Evolutionary conservation across 495 filamentous ascomycete genomes (phyloP).

Genomic region (Articulospora tetracladia): DNA sequence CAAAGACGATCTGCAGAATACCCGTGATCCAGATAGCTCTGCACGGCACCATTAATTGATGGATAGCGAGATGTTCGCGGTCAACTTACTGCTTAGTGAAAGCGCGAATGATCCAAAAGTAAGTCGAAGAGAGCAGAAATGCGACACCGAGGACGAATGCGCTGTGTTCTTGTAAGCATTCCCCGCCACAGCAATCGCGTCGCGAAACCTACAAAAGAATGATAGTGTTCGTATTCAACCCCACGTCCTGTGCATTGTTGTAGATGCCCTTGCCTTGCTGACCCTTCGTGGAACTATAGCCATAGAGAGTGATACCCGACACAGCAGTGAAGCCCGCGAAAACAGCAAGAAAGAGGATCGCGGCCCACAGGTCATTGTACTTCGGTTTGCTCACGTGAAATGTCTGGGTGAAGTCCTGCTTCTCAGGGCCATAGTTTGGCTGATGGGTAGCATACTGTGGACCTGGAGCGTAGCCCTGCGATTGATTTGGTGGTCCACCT

Average conservation of each 20-base stretch:
- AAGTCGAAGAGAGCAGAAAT: slow-evolving; percentile 68
- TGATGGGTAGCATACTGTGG: slow-evolving; percentile 5
- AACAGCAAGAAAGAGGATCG: slow-evolving; percentile 68
- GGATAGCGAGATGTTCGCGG: not conserved
- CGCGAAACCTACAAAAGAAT: slow-evolving; percentile 62
- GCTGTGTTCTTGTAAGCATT: slow-evolving; percentile 10
- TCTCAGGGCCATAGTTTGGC: slow-evolving; percentile 26
- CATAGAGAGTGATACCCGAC: slow-evolving; percentile 71
- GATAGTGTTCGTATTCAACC: slow-evolving; percentile 78
- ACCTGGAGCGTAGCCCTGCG: not conserved
- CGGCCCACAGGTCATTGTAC: slow-evolving; percentile 86
- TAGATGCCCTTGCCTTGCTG: slow-evolving; percentile 75
- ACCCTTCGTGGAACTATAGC: slow-evolving; percentile 63
- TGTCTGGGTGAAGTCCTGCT: slow-evolving; percentile 68
- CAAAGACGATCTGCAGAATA: slow-evolving; percentile 63
- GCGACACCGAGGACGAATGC: slow-evolving; percentile 67
- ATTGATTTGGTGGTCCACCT: not conserved
- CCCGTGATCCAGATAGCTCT: slow-evolving; percentile 81
- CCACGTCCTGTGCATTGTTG: slow-evolving; percentile 56
- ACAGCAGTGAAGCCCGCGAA: slow-evolving; percentile 75
- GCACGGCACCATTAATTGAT: not conserved
- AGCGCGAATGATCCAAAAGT: slow-evolving; percentile 70
- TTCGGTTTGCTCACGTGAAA: slow-evolving; percentile 82
- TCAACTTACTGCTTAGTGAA: slow-evolving; percentile 67
- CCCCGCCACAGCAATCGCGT: not conserved